Evolutionary conservation across 2,329 filamentous ascomycete species (phyloP).

Genomic region (Claviceps lovelessii): DNA sequence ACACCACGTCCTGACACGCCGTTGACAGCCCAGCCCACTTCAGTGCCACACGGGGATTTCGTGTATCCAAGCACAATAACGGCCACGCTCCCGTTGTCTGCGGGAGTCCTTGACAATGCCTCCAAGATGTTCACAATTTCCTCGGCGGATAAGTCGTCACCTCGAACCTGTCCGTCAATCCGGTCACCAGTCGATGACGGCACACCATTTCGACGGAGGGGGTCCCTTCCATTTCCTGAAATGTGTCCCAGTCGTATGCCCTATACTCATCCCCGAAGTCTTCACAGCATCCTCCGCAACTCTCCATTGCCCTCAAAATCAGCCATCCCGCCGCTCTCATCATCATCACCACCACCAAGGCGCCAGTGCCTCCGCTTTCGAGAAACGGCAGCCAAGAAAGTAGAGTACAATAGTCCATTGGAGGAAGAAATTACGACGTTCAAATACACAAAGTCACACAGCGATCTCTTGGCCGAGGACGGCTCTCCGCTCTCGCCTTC

Average conservation of each 20-base stretch:
- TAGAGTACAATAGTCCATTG: slow-evolving; percentile 48
- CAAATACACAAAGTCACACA: slow-evolving; percentile 47
- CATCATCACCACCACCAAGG: slow-evolving; percentile 38
- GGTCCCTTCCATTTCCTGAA: neutral
- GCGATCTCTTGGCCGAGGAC: slow-evolving; percentile 47
- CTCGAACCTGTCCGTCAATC: neutral
- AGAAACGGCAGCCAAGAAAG: slow-evolving; percentile 39
- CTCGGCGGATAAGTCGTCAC: slow-evolving; percentile 16
- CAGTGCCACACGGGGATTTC: slow-evolving; percentile 32
- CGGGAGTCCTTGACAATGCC: slow-evolving; percentile 31
- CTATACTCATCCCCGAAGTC: slow-evolving; percentile 42
- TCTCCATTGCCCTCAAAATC: slow-evolving; percentile 44
- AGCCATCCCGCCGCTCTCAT: slow-evolving; percentile 36
- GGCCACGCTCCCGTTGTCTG: slow-evolving; percentile 44
- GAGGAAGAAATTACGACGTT: slow-evolving; percentile 50
- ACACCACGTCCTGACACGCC: slow-evolving; percentile 42
- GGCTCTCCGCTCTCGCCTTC: slow-evolving; percentile 31
- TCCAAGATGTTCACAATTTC: slow-evolving; percentile 33
- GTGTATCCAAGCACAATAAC: slow-evolving; percentile 42
- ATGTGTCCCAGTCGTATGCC: slow-evolving; percentile 18
- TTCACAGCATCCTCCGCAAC: slow-evolving; percentile 53
- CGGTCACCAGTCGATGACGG: slow-evolving; percentile 8
- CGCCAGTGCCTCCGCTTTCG: slow-evolving; percentile 40
- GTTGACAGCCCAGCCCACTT: slow-evolving; percentile 34
- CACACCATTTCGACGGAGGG: slow-evolving; percentile 6